Base-by-base conservation (phyloP, 495 filamentous ascomycete species). In the Aspergillus heteromorphus region DNA sequence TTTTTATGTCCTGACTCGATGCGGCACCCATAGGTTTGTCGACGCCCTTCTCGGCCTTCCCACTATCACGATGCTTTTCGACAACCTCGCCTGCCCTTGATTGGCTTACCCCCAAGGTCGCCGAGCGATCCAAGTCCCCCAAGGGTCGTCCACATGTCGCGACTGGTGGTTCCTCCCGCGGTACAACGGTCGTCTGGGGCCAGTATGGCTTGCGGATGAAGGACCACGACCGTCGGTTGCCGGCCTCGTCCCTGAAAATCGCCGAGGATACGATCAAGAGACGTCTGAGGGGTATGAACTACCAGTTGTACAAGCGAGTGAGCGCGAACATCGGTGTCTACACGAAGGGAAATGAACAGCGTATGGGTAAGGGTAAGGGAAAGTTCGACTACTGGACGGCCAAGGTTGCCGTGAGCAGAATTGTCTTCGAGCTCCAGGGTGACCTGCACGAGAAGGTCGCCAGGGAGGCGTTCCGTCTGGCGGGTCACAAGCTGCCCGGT, bases 351-450 rank as follows among this genome's bases (percentile, higher is more conserved):
- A 97, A 97, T 64, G 93, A 99, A 71, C 86, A 85, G 60, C 86
- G 95, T 78, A 99, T 99, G 93, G 95, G 93, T 72, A 97, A 96
- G 76, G 93, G 93, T 69, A 99, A 97, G 74, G 93, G 93, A 59
- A 86, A 83, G 57, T 97, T 97, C 71, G 93, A 97, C 72, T 88
- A 93, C 73, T 99, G 93, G 93, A 89, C 92, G 23, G 79, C 86
- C 14, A 84, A 92, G 62, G 83, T 96, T 55, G 83, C 88, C 11
- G 87, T 97, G 52, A 92, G 86, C 70, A 86, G 89, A 68, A 79
- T 99, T 36, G 76, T 97, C 14, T 90, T 99, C 57, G 93, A 99
- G 73, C 73, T 99, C 55, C 91, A 87, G 67, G 95, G 92, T 25
- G 80, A 91, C 58, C 55, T 97, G 51, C 93, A 99, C 79, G 93